Evolutionary conservation across 441 rosid species (phyloP).

Genomic region (Populus hybrid): DNA sequence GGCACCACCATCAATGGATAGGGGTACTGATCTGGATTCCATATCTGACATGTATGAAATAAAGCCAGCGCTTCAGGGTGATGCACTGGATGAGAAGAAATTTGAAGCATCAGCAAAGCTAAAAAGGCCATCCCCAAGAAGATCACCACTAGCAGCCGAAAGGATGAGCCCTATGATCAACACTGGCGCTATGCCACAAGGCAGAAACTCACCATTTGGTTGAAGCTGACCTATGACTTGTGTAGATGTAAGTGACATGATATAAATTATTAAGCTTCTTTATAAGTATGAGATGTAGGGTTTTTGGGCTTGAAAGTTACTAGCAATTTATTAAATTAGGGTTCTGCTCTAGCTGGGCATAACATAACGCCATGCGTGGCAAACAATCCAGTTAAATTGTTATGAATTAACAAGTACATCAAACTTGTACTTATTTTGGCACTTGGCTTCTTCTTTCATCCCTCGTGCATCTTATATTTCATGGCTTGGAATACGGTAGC

Average conservation of each 20-base stretch:
- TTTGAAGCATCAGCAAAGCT: constrained; percentile 44
- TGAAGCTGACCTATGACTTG: constrained; percentile 23
- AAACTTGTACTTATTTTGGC: not conserved
- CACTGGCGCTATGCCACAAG: constrained; percentile 47
- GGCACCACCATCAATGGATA: constrained; percentile 41
- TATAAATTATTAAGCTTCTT: constrained; percentile 13
- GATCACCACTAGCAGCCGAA: constrained; percentile 44
- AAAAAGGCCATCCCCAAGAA: constrained; percentile 73
- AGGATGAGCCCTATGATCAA: constrained; percentile 61
- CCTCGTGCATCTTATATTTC: not conserved
- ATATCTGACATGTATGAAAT: constrained; percentile 66
- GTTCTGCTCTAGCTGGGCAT: constrained; percentile 5
- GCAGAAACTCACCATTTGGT: constrained; percentile 64
- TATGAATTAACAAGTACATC: constrained; percentile 11
- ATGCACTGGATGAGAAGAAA: constrained; percentile 43
- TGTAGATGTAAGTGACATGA: constrained; percentile 22
- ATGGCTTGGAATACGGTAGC: not conserved
- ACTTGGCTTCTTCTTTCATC: not conserved
- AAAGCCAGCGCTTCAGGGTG: constrained; percentile 59
- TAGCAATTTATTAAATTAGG: constrained; percentile 22
- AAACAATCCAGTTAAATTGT: constrained; percentile 9
- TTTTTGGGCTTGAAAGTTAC: constrained; percentile 14
- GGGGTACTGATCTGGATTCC: constrained; percentile 49
- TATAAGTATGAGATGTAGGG: constrained; percentile 23
- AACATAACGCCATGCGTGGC: constrained; percentile 30